Evolutionary conservation across 441 rosid species (phyloP).

Genomic region (Eruca vesicaria): DNA sequence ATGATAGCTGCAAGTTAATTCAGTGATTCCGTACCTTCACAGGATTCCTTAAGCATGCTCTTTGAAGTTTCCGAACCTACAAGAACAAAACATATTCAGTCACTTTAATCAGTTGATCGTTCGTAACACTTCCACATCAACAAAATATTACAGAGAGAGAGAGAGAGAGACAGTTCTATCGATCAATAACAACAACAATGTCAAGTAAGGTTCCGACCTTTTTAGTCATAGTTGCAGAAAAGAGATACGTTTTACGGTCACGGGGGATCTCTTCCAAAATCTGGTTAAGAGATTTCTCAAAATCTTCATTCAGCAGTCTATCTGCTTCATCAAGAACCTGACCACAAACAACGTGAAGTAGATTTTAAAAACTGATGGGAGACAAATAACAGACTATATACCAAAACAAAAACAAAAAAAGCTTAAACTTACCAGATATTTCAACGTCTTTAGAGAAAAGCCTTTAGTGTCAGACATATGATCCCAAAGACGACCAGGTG

Average conservation of each 20-base stretch:
- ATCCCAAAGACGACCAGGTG: constrained; percentile 94
- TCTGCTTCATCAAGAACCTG: constrained; percentile 98
- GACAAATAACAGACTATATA: neutral
- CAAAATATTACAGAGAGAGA: neutral
- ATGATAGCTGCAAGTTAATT: neutral
- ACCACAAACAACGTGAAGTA: neutral
- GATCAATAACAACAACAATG: neutral
- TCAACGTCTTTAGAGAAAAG: constrained; percentile 70
- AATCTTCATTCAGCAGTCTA: constrained; percentile 90
- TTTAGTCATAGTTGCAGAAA: constrained; percentile 98
- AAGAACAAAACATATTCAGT: constrained; percentile 22
- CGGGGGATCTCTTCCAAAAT: constrained; percentile 75
- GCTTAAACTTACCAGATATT: constrained; percentile 63
- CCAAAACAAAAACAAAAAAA: constrained; percentile 11
- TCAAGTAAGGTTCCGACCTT: constrained; percentile 49
- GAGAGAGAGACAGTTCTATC: too few species aligned
- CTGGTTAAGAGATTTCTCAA: constrained; percentile 86
- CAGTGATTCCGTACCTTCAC: constrained; percentile 60
- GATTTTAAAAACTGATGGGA: neutral
- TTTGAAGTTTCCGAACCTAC: constrained; percentile 90
- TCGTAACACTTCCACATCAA: neutral
- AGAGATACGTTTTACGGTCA: constrained; percentile 71
- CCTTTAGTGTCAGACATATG: constrained; percentile 90
- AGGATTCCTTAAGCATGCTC: constrained; percentile 90
- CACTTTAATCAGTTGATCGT: constrained; percentile 19